phyloP scores from a whole-genome alignment of 805 yeast species.

The Suhomyces tanzawaensis region DNA sequence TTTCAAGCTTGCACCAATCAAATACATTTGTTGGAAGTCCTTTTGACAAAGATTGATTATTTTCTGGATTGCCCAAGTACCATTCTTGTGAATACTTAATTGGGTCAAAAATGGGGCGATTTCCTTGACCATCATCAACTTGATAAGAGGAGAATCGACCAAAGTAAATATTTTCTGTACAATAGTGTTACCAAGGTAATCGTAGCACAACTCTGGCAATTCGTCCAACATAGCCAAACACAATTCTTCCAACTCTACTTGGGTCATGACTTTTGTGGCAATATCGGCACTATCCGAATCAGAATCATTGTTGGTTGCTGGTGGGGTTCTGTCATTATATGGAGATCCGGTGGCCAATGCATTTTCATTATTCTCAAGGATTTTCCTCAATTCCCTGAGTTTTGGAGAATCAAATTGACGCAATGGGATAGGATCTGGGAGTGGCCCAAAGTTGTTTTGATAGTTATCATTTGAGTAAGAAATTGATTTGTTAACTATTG shows the following conservation, averaged over 20 bases:
- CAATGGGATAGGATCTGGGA: conserved; percentile 67
- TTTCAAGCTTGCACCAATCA: conserved; percentile 67
- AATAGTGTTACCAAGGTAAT: conserved; percentile 92
- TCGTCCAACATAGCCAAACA: conserved; percentile 84
- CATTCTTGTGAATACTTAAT: conserved; percentile 94
- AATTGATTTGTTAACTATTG: conserved; percentile 40
- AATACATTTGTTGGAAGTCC: conserved; percentile 44
- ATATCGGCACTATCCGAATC: conserved; percentile 9
- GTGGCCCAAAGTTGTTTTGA: conserved; percentile 61
- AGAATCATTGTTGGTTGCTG: conserved; percentile 4
- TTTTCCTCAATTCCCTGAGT: conserved; percentile 79
- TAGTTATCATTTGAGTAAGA: conserved; percentile 44
- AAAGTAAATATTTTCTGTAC: conserved; percentile 85
- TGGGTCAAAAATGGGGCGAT: conserved; percentile 81
- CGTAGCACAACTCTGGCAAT: conserved; percentile 86
- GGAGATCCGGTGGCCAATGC: conserved; percentile 7
- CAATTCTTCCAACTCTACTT: conserved; percentile 71
- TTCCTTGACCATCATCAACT: conserved; percentile 75
- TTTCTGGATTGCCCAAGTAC: conserved; percentile 99
- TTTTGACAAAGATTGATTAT: conserved; percentile 69
- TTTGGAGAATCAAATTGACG: conserved; percentile 86
- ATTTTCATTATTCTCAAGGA: conserved; percentile 35
- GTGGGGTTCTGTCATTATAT: not conserved
- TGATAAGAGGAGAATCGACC: conserved; percentile 61
- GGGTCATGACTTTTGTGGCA: conserved; percentile 27